Base-by-base conservation (phyloP, 2,329 filamentous ascomycete genomes). In the Zasmidium cellare region DNA sequence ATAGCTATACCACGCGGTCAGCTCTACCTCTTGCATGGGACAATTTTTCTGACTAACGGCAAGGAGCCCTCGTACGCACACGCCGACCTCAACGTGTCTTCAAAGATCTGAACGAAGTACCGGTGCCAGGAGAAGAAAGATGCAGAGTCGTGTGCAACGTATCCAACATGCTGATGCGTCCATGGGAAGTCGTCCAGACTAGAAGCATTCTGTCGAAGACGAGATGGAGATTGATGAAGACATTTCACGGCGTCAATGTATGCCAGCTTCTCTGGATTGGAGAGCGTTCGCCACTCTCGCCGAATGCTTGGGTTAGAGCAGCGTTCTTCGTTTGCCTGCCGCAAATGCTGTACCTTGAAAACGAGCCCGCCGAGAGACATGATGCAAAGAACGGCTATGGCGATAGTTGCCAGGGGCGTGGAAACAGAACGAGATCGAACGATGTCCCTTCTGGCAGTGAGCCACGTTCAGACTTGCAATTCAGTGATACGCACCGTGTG, bases 201-300 rank as follows among this genome's bases (percentile, higher is more conserved):
- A 18, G 35, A 41, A 14, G 35, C 11, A 41, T 41, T 41, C n/a
- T 14, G 35, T 18, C n/a, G 35, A 41, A 41, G 35, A n/a, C 35
- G 35, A n/a, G 35, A 41, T 9, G 35, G 35, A 3, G 35, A 14
- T 41, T 18, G 35, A 41, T 41, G 35, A 14, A 51, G 28, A 35
- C 49, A 51, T 35, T 25, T 16, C 18, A 51, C 49, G 20, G 49
- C 49, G 2, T 41, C 49, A 20, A 51, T 51, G 28, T 35, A 51
- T 20, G 24, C 23, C 24, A 51, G 25, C 49, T 51, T 25, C 31
- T 51, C 23, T 22, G 23, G 16, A 11, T 22, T 19, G 9, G 49
- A 51, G n/a, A 51, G 31, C 11, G 49, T 51, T 20, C 49, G 24
- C 49, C 49, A 51, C 25, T 51, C 49, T 18, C 19, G 25, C 19